phyloP scores from a whole-genome alignment of 1,139 yeast species.

The Hyphopichia wangnamkhiaoensis region DNA sequence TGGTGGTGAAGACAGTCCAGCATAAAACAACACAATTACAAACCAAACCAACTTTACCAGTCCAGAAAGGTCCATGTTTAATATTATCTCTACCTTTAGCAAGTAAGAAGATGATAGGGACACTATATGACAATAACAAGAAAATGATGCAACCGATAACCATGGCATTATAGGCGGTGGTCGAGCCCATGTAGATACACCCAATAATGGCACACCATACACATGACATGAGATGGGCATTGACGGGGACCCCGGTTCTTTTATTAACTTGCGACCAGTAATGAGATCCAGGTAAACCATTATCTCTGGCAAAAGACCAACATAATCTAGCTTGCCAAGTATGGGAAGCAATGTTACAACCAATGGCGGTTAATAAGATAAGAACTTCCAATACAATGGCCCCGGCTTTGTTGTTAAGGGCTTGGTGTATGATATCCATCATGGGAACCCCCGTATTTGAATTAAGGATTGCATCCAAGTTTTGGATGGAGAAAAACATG shows the following conservation, averaged over 20 bases:
- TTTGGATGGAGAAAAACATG: slow-evolving; percentile 41
- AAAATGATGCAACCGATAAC: slow-evolving; percentile 39
- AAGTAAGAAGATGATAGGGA: slow-evolving; percentile 35
- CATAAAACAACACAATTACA: slow-evolving; percentile 24
- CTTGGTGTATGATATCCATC: slow-evolving; percentile 43
- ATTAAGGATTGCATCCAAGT: slow-evolving; percentile 29
- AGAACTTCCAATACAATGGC: slow-evolving; percentile 38
- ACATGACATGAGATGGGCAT: slow-evolving; percentile 39
- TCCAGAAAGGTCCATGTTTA: slow-evolving; percentile 52
- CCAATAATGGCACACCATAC: slow-evolving; percentile 39
- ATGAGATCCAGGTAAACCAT: slow-evolving; percentile 41
- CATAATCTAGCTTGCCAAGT: slow-evolving; percentile 63
- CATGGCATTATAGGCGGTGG: slow-evolving; percentile 45
- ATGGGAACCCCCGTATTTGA: slow-evolving; percentile 43
- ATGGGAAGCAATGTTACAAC: slow-evolving; percentile 44
- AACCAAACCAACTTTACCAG: slow-evolving; percentile 29
- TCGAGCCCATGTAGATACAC: slow-evolving; percentile 43
- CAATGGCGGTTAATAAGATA: slow-evolving; percentile 39
- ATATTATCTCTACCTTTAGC: slow-evolving; percentile 37
- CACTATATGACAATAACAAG: slow-evolving; percentile 34
- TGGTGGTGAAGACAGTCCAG: slow-evolving; percentile 44
- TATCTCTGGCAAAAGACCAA: slow-evolving; percentile 81
- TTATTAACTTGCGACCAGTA: slow-evolving; percentile 34
- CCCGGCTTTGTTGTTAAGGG: slow-evolving; percentile 35
- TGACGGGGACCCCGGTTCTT: slow-evolving; percentile 33